Base-by-base conservation (phyloP, 257 asterid genomes). In the Salvia rosmarinus region DNA sequence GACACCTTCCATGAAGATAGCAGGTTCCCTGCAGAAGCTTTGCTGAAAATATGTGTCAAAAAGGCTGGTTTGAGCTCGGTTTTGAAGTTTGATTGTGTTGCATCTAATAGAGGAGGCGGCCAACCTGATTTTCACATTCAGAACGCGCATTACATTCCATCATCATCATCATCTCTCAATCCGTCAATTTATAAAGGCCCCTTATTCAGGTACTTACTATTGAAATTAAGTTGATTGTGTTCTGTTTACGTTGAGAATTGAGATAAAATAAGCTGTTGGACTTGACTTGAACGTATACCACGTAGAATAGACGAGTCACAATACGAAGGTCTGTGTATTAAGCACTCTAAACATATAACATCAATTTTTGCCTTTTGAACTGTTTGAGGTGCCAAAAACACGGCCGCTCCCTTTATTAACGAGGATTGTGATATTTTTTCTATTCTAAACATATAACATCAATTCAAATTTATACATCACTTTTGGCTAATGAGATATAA, bases 11-110 rank as follows among this genome's bases (percentile, higher is more conserved):
- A 67, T 49, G 90, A 73, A 69, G 81, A 76, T 46, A 59, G 78
- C 30, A 81, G 70, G 64, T 82, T 79, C 19, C 95, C 88, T 16
- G 68, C 80, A 12, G 85, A 90, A 67, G 88, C 95, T 67, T 74
- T 80, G 83, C 64, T 94, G 85, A 94, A 94, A 84, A 85, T 94
- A 46, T 87, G 98, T 72, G 68, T 94, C 66, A 94, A 86, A 75
- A 94, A 89, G 84, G 95, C 95, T 61, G 86, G 90, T 37, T 63
- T 89, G 80, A 86, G 81, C 82, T 90, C 91, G 58, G 80, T 94
- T 82, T 78, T 89, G 88, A 91, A 85, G 81, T 94, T 94, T 72
- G 96, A 90, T 74, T 94, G 97, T 69, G 78, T 79, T 55, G 96
- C 88, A 57, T 82, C 80, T 47, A 82, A 79, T 20, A 78, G 49